Base-by-base conservation (phyloP, 164 flowering plant species). In the Taxillus chinensis region DNA sequence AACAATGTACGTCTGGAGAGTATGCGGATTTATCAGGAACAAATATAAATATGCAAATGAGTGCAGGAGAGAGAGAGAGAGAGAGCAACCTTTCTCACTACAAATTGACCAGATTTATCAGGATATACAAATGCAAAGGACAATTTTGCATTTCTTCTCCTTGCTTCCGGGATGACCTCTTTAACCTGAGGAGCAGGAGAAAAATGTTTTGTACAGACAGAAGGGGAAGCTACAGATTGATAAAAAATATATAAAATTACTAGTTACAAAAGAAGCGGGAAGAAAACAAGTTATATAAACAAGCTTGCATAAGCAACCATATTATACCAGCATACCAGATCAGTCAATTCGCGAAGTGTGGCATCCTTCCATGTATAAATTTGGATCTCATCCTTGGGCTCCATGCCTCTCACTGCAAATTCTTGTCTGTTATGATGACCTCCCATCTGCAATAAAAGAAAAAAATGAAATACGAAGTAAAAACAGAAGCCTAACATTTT, bases 321-420 rank as follows among this genome's bases (percentile, higher is more conserved):
- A 11, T 8, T 7, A 48, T 48, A 8, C 12, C 51, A 64, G 27
- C 80, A 57, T 70, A 92, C 96, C 73, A 91, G 81, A 79, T 89
- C 97, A 63, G 97, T 89, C 59, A 95, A 62, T 72, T 95, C 99
- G 7, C 95, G 89, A 39, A 95, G 89, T 4, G 92, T 95, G 27
- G 97, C 99, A 82, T 95, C 99, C 68, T 83, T 89, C 99, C 99
- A 93, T 58, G 99, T 91, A 68, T 93, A 95, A 42, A 95, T 95
- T 66, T 95, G 97, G 69, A 95, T 95, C 76, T 95, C 99, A 61
- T 87, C 90, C 73, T 83, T 87, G 45, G 97, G 97, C 67, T 90
- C 96, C 76, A 90, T 86, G 61, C 97, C 99, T 73, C 95, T 87
- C 56, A 79, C 80, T 14, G 86, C 85, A 79, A 87, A 95, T 58